Evolutionary conservation across 1,284 basidiomycete genomes (phyloP), one percentile per base, ranked within the genome.

Genomic region (Mycosarcoma maydis): DNA sequence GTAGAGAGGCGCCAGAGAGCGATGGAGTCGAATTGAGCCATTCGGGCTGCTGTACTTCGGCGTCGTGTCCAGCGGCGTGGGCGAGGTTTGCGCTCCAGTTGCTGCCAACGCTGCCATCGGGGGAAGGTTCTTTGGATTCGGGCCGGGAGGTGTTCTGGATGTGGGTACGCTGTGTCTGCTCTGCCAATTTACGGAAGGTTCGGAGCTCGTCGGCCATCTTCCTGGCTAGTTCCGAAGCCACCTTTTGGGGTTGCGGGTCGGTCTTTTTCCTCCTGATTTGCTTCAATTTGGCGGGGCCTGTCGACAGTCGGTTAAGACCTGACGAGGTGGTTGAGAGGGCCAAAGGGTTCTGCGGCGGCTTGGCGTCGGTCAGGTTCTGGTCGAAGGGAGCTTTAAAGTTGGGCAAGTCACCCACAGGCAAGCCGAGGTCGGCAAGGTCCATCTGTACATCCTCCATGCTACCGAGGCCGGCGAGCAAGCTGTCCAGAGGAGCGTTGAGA

Each of bases 401-500:
- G 40, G 62, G 59, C 24, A 66, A 41, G 6, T 59, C 48, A 23
- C 42, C 43, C 9, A 48, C 50, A 14, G 62, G 58, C 36, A 64
- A n/a, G 0, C 62, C 62, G 26, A 67, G 43, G 34, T 67, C 68
- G 17, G 58, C 42, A 3, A 65, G 44, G 36, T 73, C 66, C 58
- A 73, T 70, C 50, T 69, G 64, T 2, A 71, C 48, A 38, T 70
- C 59, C 17, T 75, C 72, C 53, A 60, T 64, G 29, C 46, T 55
- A 22, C 67, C 66, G 6, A 75, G 54, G 5, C 70, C 72, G 19
- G 60, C 69, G 0, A 75, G 54, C 26, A 72, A 40, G 29, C 66
- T 66, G 48, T 72, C 62, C 34, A 71, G 55, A 3, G 72, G 70
- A 39, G 69, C 72, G n/a, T 67, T 53, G 42, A 75, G 60, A 26